Percentiles rank a stretch among this genome's conserved stretches.
Conservation (phyloP, 495 filamentous ascomycete species). For the Penicillium lagena region DNA sequence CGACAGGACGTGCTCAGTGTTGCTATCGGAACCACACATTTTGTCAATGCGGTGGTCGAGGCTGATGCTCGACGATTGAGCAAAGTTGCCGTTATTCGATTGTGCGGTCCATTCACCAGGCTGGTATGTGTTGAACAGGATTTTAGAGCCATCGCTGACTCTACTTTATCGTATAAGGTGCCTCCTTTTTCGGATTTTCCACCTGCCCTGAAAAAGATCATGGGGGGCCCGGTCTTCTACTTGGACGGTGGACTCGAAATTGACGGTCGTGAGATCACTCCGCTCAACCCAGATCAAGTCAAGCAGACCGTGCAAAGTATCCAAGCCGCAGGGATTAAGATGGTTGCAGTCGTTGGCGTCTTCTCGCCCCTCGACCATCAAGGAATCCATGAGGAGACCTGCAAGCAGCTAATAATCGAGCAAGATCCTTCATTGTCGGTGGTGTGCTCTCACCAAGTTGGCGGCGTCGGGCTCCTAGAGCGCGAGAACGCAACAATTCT, state of each 20-base stretch:
- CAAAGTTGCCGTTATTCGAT: constrained; percentile 48
- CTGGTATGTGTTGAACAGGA: background rate
- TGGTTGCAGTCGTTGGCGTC: constrained; percentile 29
- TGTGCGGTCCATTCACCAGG: constrained; percentile 48
- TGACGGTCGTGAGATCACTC: constrained; percentile 27
- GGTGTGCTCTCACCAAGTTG: constrained; percentile 32
- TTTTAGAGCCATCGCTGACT: no score
- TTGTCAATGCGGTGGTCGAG: constrained; percentile 58
- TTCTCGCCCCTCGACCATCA: constrained; percentile 31
- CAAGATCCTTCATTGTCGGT: constrained; percentile 25
- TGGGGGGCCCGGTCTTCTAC: constrained; percentile 29
- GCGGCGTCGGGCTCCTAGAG: constrained; percentile 41
- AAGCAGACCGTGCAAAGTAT: constrained; percentile 23
- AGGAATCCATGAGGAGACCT: constrained; percentile 14
- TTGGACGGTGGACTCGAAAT: constrained; percentile 38
- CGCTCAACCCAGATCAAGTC: constrained; percentile 19
- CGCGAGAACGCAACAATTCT: constrained; percentile 49
- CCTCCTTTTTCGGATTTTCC: constrained; percentile 48
- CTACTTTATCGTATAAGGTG: constrained; percentile 15
- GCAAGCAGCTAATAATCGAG: constrained; percentile 10
- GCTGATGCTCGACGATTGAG: constrained; percentile 43
- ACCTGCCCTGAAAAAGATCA: constrained; percentile 19
- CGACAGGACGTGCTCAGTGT: constrained; percentile 43
- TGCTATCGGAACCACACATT: constrained; percentile 58
- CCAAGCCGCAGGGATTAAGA: constrained; percentile 19